Base-by-base conservation (phyloP, 1,284 basidiomycete genomes). In the Rhodotorula sp. region DNA sequence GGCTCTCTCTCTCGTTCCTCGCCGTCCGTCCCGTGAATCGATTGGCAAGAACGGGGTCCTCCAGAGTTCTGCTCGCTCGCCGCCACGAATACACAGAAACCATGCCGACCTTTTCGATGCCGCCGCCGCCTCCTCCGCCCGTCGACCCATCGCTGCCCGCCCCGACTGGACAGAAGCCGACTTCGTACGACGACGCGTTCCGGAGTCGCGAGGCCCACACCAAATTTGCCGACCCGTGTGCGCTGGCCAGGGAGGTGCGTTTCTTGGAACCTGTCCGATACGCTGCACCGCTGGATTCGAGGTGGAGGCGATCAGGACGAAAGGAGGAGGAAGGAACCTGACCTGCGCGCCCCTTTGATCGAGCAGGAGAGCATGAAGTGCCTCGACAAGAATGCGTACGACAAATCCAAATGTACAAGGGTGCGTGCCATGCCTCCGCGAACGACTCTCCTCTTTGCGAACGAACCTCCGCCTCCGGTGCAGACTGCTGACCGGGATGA, bases 331-430 rank as follows among this genome's bases (percentile, higher is more conserved):
- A 22, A 4, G 58, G 15, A 29, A n/a, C 46, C n/a, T 53, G 44
- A 62, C 20, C 14, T 24, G 20, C 14, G 29, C 17, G 18, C 54
- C 20, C 30, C 12, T 33, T 20, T 4, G 37, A 0, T n/a, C 22
- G 30, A n/a, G 64, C 68, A 74, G 73, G 68, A 74, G 30, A 69
- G 67, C 46, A 74, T 74, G 73, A 70, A 61, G 29, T 74, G 73
- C 46, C 53, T 74, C 7, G 63, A 74, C 48, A 29, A 60, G 12
- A 67, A 74, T 48, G 60, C 63, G 18, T 74, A 74, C 64, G 71
- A 74, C 64, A 72, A 72, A 45, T 26, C 58, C 7, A 72, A 71
- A 37, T 74, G 73, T 37, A 66, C 66, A 3, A 66, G 60, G n/a
- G 73, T 68, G 46, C 37, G 70, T 59, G n/a, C 37, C 10, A n/a